Evolutionary conservation across 345 rosid genomes (phyloP), one percentile per base, ranked within the genome.

Genomic region (Corchorus olitorius): DNA sequence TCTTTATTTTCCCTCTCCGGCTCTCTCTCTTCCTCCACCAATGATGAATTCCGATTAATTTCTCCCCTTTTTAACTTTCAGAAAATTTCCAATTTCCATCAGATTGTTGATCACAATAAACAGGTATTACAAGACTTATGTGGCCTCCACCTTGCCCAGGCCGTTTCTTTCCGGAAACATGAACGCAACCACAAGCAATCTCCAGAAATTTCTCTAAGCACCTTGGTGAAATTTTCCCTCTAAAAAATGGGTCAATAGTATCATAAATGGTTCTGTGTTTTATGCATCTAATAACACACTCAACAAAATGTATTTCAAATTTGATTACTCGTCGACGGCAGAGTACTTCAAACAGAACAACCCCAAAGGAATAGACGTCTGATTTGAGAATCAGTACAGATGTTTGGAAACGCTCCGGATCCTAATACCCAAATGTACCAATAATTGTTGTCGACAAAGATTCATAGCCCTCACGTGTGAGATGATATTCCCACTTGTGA

Each of bases 391-490:
- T 83, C 54, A 83, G 75, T 61, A 71, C 75, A 52, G 76, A 75
- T 54, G 73, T 70, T 35, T 74, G 59, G 76, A 75, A 80, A 54
- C 1, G n/a, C 72, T 83, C 86, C 0, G 81, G 86, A 34, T 80
- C 83, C 37, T 77, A 73, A 54, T 83, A 83, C 4, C 83, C 86
- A 0, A 77, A 60, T 53, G 79, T 83, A 55, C 83, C 83, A 48
- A 75, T 66, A 1, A 80, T 54, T 5, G 59, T 52, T 3, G 55
- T 12, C 17, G 27, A 27, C 27, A 49, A 2, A 4, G 0, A 4
- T 49, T 49, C 53, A 1, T 27, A 27, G 27, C 27, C 27, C 27
- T 27, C 27, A 27, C 27, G 27, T 27, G 1, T 27, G 27, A 27
- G 27, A 27, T 27, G 27, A 27, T 27, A 27, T 27, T 27, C 27